phyloP scores from a whole-genome alignment of 805 yeast species.

The Saccharomycopsis selenospora region DNA sequence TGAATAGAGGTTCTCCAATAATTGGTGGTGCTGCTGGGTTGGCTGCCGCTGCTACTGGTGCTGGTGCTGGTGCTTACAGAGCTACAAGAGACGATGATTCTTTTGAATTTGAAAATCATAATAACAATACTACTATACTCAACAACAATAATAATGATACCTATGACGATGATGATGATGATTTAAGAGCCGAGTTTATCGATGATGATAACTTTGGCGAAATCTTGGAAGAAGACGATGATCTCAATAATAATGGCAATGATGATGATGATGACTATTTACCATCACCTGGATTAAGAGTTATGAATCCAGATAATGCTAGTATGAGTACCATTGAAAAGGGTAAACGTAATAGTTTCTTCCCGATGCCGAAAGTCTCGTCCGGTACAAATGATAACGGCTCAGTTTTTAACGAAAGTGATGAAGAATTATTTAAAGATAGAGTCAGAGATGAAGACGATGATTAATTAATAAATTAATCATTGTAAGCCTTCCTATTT shows the following conservation, averaged over 20 bases:
- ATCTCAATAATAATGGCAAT: not conserved
- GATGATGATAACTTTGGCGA: not conserved
- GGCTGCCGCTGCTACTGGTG: conserved; percentile 1
- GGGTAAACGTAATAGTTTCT: conserved; percentile 2
- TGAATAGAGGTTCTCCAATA: not conserved
- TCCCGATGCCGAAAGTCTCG: not conserved
- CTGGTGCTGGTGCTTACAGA: conserved; percentile 2
- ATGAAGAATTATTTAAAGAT: conserved; percentile 13
- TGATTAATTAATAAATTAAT: too few species aligned
- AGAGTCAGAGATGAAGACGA: conserved; percentile 4
- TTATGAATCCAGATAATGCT: conserved; percentile 20
- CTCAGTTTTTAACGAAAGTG: conserved; percentile 7
- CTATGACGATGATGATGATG: not conserved
- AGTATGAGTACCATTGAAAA: conserved; percentile 5
- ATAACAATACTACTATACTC: not conserved
- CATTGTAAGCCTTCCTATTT: too few species aligned
- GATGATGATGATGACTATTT: conserved; percentile 13
- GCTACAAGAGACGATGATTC: not conserved
- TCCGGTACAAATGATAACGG: not conserved
- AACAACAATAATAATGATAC: not conserved
- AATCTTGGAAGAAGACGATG: not conserved
- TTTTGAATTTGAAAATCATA: not conserved
- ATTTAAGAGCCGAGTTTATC: not conserved
- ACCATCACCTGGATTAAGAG: conserved; percentile 14
- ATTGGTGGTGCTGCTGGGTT: not conserved